Evolutionary conservation across 768 basidiomycete genomes (phyloP).

Genomic region (Tricholoma sp.): DNA sequence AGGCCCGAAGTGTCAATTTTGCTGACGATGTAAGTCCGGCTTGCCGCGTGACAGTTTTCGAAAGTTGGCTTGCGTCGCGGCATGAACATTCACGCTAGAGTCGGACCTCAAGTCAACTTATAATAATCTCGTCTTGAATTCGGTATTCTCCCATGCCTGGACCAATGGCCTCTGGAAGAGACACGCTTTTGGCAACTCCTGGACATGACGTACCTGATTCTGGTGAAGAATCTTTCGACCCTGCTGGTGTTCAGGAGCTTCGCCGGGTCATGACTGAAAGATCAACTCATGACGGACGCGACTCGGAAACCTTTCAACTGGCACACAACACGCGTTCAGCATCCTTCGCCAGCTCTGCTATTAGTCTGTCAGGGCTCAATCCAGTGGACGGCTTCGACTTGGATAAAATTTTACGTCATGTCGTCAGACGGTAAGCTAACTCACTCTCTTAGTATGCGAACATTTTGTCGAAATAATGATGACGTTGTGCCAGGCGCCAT

Average conservation of each 20-base stretch:
- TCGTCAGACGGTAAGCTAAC: conserved; percentile 20
- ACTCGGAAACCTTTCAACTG: conserved; percentile 1
- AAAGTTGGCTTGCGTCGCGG: too few species aligned
- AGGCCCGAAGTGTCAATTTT: too few species aligned
- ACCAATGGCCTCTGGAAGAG: too few species aligned
- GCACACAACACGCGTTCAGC: neutral
- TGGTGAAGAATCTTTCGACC: conserved; percentile 40
- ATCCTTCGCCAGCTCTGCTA: conserved; percentile 12
- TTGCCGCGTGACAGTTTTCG: too few species aligned
- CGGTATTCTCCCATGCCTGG: too few species aligned
- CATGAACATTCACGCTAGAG: too few species aligned
- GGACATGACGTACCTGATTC: too few species aligned
- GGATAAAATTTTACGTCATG: conserved; percentile 23
- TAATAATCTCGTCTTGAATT: too few species aligned
- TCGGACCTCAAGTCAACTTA: too few species aligned
- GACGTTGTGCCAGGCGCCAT: conserved; percentile 7
- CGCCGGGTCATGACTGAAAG: conserved; percentile 16
- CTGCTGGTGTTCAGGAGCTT: conserved; percentile 30
- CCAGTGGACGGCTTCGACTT: conserved; percentile 25
- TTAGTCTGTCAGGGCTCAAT: conserved; percentile 15
- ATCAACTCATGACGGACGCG: neutral
- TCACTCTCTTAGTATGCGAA: neutral
- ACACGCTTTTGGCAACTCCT: too few species aligned
- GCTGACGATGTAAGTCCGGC: too few species aligned
- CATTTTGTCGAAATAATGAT: neutral